Percentiles rank a stretch among this genome's conserved stretches.
Conservation (phyloP, 129 eudicot species). For the Silybum marianum region DNA sequence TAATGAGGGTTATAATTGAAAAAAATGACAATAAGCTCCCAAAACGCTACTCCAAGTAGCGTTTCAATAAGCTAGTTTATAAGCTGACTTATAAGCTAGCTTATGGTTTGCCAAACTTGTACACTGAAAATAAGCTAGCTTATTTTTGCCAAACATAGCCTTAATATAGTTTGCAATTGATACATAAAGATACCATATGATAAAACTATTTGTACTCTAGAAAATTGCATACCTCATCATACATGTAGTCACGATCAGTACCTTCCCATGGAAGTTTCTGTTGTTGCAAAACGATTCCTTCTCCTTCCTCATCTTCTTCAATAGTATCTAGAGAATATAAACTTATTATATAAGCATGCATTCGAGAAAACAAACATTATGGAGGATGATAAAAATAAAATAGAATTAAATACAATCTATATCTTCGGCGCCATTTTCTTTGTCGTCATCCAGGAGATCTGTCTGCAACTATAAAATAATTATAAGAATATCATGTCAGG, state of each 20-base stretch:
- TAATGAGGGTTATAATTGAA: too few relatives aligned
- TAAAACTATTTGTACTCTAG: not conserved
- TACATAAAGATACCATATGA: not conserved
- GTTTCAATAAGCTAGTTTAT: too few relatives aligned
- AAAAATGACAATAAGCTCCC: too few relatives aligned
- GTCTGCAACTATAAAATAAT: constrained; percentile 43
- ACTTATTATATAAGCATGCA: not conserved
- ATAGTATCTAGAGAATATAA: constrained; percentile 21
- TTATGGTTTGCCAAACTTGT: too few relatives aligned
- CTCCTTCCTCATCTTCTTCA: constrained; percentile 50
- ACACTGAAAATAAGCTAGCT: too few relatives aligned
- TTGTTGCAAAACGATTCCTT: constrained; percentile 28
- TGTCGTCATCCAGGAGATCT: constrained; percentile 50
- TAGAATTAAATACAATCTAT: constrained; percentile 43
- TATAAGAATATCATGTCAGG: not conserved
- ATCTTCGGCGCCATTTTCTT: constrained; percentile 44
- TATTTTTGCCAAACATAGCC: too few relatives aligned
- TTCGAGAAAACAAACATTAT: not conserved
- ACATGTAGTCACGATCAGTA: constrained; percentile 37
- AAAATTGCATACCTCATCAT: constrained; percentile 34
- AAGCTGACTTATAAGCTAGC: too few relatives aligned
- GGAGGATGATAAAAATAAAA: not conserved
- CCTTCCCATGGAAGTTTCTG: constrained; percentile 43
- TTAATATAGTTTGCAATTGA: not conserved
- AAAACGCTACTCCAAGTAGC: too few relatives aligned